phyloP scores from a whole-genome alignment of 2,329 filamentous ascomycete species.

The Verticillium dahliae region DNA sequence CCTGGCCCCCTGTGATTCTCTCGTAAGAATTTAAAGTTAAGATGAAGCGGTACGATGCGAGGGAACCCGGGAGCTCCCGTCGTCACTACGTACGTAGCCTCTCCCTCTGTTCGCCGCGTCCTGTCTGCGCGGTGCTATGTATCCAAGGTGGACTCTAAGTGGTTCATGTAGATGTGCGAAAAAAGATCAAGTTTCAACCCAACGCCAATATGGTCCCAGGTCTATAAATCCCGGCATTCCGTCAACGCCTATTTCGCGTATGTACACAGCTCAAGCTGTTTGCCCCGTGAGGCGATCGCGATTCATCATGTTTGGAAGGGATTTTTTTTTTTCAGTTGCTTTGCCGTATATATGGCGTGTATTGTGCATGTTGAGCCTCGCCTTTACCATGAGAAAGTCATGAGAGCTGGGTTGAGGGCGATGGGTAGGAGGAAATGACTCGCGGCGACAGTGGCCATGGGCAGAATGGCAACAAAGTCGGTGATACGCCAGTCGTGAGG shows the following conservation, averaged over 20 bases:
- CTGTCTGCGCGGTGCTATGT: constrained; percentile 1
- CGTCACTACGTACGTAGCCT: background rate
- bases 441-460: constrained; percentile 63
- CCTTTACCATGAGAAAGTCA: constrained; percentile 69
- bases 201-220: constrained; percentile 2
- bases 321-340: background rate
- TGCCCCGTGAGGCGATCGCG: constrained; percentile 4
- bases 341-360: background rate
- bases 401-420: constrained; percentile 70
- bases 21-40: constrained; percentile 4
- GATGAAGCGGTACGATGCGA: background rate
- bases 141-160: constrained; percentile 8
- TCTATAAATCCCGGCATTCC: constrained; percentile 8
- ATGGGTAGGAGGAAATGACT: constrained; percentile 68
- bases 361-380: background rate
- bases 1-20: background rate
- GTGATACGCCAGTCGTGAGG: constrained; percentile 60
- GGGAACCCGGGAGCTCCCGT: background rate
- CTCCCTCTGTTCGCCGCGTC: background rate
- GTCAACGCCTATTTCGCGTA: background rate
- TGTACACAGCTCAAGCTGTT: constrained; percentile 3
- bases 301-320: constrained; percentile 3
- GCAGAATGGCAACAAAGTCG: constrained; percentile 69
- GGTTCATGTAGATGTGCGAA: background rate
- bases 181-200: constrained; percentile 7